These are phyloP conservation scores for Paulownia fortunei DNA, from an alignment of 257 asterid species.

Conservation along the genomic window DNA sequence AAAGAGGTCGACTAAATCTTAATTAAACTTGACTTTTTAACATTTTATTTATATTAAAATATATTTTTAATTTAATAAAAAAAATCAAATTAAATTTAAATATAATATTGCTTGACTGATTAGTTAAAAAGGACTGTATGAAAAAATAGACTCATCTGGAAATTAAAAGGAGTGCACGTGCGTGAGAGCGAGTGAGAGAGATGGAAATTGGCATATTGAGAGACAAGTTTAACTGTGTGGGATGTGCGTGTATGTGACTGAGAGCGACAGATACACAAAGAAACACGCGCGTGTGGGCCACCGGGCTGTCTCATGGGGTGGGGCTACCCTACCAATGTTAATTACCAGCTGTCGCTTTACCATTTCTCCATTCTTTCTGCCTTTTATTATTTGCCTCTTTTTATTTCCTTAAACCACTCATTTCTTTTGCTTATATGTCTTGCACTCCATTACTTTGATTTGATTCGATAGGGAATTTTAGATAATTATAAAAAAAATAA, in stretches of 20 bases:
- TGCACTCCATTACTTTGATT: too few species aligned
- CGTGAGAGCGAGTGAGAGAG: conserved; percentile 34
- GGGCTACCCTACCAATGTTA: conserved; percentile 3
- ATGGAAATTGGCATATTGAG: conserved; percentile 4
- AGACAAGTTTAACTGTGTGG: conserved; percentile 27
- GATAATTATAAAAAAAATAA: too few species aligned
- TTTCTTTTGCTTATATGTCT: too few species aligned
- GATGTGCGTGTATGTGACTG: conserved; percentile 16
- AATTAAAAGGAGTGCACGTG: not conserved
- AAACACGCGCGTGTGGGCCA: conserved; percentile 25
- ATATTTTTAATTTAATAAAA: too few species aligned
- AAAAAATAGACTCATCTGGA: not conserved
- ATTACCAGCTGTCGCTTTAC: not conserved
- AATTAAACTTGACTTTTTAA: too few species aligned
- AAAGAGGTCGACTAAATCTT: too few species aligned
- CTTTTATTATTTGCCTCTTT: too few species aligned
- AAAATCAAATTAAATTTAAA: too few species aligned
- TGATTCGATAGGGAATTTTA: too few species aligned
- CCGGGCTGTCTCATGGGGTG: not conserved
- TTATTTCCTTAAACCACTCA: too few species aligned
- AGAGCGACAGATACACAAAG: conserved; percentile 2
- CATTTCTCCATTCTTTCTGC: not conserved
- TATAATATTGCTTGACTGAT: too few species aligned
- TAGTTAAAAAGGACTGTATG: not conserved
- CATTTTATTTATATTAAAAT: too few species aligned